Base-by-base conservation (phyloP, 140 eudicot genomes). In the Bidens hawaiensis region DNA sequence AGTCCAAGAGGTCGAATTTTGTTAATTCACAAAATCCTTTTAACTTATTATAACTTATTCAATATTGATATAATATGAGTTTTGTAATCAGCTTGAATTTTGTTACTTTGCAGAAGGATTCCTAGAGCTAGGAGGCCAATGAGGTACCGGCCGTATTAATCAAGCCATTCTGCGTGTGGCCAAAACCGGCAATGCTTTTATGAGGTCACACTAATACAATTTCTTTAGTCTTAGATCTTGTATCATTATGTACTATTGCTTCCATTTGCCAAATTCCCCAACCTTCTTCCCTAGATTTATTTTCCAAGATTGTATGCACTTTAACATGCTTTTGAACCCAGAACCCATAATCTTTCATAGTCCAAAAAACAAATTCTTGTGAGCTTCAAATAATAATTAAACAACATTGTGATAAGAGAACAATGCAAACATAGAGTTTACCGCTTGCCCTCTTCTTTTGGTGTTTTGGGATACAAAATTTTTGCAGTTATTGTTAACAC, bases 81-180 rank as follows among this genome's bases (percentile, higher is more conserved):
- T 16, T 46, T 42, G 19, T 14, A 14, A n/a, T 14, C 48, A 64
- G 54, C 56, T 21, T 65, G 14, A 5, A 22, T 51, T 51, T 65
- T 46, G 11, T 66, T 17, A 34, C 36, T 71, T 52, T 76, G 86
- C 84, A 85, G 94, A 73, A 80, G 94, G 77, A 71, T 82, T 74
- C 94, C 94, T 43, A 79, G 94, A 60, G 87, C 82, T 27, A 85
- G 94, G 76, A 76, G 89, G 50, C 94, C 94, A 1, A 85, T 76
- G 86, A 76, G 94, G 53, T 85, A 76, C 82, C 78, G 89, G 23
- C 94, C 94, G 11, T 85, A 85, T 53, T 85, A 78, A 71, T 75
- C 64, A 58, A 24, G 36, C 14, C 17, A 57, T 33, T 18, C 18
- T 0, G 30, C 67, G 24, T 16, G 69, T 75, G 64, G 69, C 46